Evolutionary conservation across 345 rosid genomes (phyloP).

Genomic region (Syzygium aqueum): DNA sequence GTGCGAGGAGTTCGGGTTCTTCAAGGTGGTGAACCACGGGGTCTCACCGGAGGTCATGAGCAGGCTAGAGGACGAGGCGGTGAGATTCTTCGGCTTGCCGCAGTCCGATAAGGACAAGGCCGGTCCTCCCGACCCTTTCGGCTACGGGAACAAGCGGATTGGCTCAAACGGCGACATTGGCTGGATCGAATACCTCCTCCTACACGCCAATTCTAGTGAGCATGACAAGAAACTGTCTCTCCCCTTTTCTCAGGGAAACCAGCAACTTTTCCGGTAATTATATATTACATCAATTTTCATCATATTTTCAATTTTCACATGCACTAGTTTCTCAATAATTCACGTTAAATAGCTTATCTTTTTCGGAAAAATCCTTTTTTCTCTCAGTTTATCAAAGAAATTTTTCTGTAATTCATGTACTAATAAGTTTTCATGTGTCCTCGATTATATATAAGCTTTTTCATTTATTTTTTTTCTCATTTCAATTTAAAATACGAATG

Average conservation of each 20-base stretch:
- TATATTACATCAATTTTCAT: background rate
- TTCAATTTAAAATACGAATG: background rate
- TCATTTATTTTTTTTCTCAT: background rate
- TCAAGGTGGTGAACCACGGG: conserved; percentile 77
- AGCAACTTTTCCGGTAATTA: conserved; percentile 39
- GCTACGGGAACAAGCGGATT: conserved; percentile 63
- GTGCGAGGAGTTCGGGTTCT: conserved; percentile 70
- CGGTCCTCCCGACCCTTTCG: conserved; percentile 75
- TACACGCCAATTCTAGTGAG: conserved; percentile 30
- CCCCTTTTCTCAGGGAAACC: conserved; percentile 18
- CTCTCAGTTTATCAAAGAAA: background rate
- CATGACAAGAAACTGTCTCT: conserved; percentile 15
- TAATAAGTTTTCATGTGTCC: background rate
- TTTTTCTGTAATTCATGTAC: background rate
- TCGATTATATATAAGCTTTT: background rate
- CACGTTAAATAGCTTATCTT: background rate
- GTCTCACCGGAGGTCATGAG: conserved; percentile 41
- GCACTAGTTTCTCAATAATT: background rate
- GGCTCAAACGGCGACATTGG: conserved; percentile 75
- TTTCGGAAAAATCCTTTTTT: background rate
- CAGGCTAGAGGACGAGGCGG: conserved; percentile 42
- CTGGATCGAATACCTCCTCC: conserved; percentile 67
- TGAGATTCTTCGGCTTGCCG: conserved; percentile 53
- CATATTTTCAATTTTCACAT: background rate
- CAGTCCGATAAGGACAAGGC: conserved; percentile 44